These are phyloP conservation scores for Candida dajiaensis DNA, from an alignment of 805 yeast species.

Conservation along the genomic window DNA sequence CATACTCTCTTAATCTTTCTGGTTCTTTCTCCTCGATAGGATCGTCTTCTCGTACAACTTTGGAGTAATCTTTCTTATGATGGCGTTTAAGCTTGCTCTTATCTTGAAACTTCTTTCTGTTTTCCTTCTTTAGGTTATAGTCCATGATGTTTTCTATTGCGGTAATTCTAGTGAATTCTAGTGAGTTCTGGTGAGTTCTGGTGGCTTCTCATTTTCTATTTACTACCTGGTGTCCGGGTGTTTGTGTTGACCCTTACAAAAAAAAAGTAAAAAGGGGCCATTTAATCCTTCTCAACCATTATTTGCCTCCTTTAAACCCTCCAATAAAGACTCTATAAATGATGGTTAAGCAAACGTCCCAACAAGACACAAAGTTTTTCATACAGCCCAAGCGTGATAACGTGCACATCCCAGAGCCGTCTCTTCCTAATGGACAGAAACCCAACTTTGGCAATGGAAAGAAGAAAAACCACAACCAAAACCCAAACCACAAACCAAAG, in stretches of 20 bases:
- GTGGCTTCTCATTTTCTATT: neutral
- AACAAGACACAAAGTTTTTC: constrained; percentile 4
- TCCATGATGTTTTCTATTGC: constrained; percentile 22
- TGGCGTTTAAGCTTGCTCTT: constrained; percentile 32
- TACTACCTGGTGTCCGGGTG: neutral
- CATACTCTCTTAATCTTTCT: constrained; percentile 13
- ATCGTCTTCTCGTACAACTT: constrained; percentile 22
- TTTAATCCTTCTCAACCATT: neutral
- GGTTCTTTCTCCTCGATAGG: constrained; percentile 12
- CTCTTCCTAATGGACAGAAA: constrained; percentile 13
- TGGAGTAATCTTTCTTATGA: constrained; percentile 32
- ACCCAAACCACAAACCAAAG: constrained; percentile 1
- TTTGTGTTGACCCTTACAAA: neutral
- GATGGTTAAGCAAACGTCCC: neutral
- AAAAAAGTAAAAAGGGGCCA: neutral
- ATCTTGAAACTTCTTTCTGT: constrained; percentile 36
- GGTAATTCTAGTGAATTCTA: neutral
- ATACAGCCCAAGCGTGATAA: constrained; percentile 5
- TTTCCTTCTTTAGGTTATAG: constrained; percentile 30
- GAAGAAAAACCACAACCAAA: neutral
- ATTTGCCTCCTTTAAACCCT: neutral
- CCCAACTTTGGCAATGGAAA: constrained; percentile 15
- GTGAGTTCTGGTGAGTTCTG: neutral
- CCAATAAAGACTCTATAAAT: neutral
- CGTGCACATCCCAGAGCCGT: constrained; percentile 7